These are phyloP conservation scores for Pichia nakasei DNA, from an alignment of 805 yeast species.

Conservation along the genomic window DNA sequence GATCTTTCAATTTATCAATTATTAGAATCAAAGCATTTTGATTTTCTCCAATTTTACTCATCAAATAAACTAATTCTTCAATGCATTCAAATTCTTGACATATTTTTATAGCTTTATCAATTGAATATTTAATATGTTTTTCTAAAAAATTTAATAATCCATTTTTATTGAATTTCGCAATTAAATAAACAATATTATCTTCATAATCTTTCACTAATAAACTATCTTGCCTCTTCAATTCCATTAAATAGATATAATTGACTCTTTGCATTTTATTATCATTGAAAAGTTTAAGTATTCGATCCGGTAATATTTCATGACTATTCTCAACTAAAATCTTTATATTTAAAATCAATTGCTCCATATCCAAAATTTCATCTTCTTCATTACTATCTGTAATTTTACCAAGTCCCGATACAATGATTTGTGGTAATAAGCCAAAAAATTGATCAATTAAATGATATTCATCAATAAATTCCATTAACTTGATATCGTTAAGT, in stretches of 20 bases:
- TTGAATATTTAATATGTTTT: constrained; percentile 52
- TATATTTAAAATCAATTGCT: constrained; percentile 35
- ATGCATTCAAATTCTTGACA: constrained; percentile 47
- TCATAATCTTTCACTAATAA: constrained; percentile 49
- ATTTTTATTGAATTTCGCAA: constrained; percentile 49
- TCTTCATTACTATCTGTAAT: constrained; percentile 34
- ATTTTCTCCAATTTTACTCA: constrained; percentile 77
- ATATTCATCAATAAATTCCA: constrained; percentile 51
- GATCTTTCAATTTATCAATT: constrained; percentile 68
- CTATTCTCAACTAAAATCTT: constrained; percentile 51
- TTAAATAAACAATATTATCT: constrained; percentile 56
- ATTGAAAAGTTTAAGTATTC: constrained; percentile 41
- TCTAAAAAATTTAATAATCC: constrained; percentile 55
- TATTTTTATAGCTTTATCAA: constrained; percentile 58
- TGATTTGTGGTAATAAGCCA: constrained; percentile 41
- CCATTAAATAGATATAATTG: constrained; percentile 57
- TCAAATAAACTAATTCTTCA: constrained; percentile 71
- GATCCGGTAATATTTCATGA: constrained; percentile 52
- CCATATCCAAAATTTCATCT: constrained; percentile 22
- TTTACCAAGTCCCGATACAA: constrained; percentile 29
- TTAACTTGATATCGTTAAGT: constrained; percentile 43
- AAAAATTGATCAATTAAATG: constrained; percentile 51
- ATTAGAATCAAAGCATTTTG: constrained; percentile 68
- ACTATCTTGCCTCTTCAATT: constrained; percentile 48
- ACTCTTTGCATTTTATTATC: constrained; percentile 37